Conservation (phyloP, 257 asterid genomes). For the Cruciata laevipes region DNA sequence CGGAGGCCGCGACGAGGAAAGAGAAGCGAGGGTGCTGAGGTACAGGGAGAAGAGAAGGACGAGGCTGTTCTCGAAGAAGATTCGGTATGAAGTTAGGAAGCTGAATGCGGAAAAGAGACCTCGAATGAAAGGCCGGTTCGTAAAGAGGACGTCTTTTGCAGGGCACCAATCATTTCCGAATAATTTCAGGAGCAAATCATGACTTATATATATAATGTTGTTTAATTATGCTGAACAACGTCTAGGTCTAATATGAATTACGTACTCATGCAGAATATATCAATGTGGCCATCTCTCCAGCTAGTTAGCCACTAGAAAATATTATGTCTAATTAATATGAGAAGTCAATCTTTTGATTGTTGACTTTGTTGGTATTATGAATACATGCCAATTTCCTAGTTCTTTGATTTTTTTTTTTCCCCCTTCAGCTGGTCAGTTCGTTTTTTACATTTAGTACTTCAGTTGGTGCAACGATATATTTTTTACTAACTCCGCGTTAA, state of each 20-base stretch:
- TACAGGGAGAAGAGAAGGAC: slow-evolving; percentile 71
- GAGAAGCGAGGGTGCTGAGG: slow-evolving; percentile 62
- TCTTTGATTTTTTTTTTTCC: not conserved
- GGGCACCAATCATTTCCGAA: slow-evolving; percentile 21
- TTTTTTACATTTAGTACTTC: too few relatives aligned
- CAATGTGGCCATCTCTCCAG: not conserved
- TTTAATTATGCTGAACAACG: not conserved
- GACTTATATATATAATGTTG: not conserved
- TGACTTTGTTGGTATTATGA: not conserved
- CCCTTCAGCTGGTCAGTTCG: not conserved
- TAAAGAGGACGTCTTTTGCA: slow-evolving; percentile 40
- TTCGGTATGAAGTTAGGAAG: slow-evolving; percentile 69
- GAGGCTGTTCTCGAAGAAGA: slow-evolving; percentile 69
- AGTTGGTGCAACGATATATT: too few relatives aligned
- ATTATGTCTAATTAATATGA: not conserved
- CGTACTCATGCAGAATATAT: too few relatives aligned
- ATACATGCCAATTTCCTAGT: not conserved
- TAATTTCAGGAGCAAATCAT: slow-evolving; percentile 12
- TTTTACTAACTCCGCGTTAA: too few relatives aligned
- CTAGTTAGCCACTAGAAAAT: too few relatives aligned
- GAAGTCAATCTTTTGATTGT: not conserved
- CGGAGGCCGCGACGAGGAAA: slow-evolving; percentile 26
- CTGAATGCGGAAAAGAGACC: slow-evolving; percentile 82
- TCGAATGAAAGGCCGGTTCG: slow-evolving; percentile 68
- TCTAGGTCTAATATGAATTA: not conserved